Evolutionary conservation across 306 rosid genomes (phyloP).

Genomic region (peach (Prunus persica)): Prunus_persica_NCBIv2 NC_034010.1:2749501-2750000

Average conservation of each 20-base stretch:
- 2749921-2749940: neutral
- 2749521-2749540: too few relatives aligned
- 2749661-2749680: neutral
- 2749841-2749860: neutral
- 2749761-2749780: neutral
- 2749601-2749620: too few relatives aligned
- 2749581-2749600: too few relatives aligned
- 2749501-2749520: too few relatives aligned
- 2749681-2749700: slow-evolving; percentile 1
- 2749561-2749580: too few relatives aligned
- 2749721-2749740: neutral
- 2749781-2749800: neutral
- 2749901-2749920: neutral
- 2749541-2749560: too few relatives aligned
- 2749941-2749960: neutral
- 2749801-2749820: neutral
- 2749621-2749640: neutral
- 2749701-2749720: neutral
- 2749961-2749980: neutral
- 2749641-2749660: neutral
- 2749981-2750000: neutral
- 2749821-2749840: neutral
- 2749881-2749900: neutral
- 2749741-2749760: neutral
- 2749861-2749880: neutral